A percentile compares a stretch with the other conserved stretches of the same genome.
These are phyloP conservation scores for Fusarium bulbicola DNA, from an alignment of 2,329 filamentous ascomycete genomes.

Conservation along the genomic window DNA sequence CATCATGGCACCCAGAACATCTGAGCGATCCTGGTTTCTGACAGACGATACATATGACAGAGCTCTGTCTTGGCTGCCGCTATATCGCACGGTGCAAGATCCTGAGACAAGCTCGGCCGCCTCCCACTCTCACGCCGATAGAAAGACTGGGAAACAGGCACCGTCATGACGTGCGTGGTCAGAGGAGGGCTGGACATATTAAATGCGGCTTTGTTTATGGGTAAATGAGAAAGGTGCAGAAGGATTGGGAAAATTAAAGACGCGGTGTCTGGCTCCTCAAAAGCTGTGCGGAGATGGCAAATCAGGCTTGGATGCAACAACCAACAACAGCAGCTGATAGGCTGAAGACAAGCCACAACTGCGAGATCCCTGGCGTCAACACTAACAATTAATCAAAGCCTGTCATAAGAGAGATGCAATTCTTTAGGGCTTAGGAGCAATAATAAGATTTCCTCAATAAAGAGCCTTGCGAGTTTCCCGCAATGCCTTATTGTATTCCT, in stretches of 20 bases:
- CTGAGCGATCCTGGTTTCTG: background rate
- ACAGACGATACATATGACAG: background rate
- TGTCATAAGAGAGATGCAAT: too few species aligned
- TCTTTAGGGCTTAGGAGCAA: too few species aligned
- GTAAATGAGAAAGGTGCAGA: background rate
- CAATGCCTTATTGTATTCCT: too few species aligned
- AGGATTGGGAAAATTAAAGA: rapidly evolving
- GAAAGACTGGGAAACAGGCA: rapidly evolving
- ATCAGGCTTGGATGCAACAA: too few species aligned
- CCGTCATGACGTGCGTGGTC: background rate
- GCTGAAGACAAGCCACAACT: too few species aligned
- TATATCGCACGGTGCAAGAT: background rate
- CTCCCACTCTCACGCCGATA: background rate
- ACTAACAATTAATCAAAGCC: too few species aligned
- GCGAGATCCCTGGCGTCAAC: rapidly evolving
- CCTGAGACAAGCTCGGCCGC: background rate
- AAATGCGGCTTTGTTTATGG: rapidly evolving
- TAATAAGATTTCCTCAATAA: too few species aligned
- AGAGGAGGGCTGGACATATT: rapidly evolving
- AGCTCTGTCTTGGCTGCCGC: background rate
- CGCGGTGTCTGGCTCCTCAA: background rate
- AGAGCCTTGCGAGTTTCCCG: too few species aligned
- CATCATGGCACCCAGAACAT: background rate
- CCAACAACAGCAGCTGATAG: too few species aligned
- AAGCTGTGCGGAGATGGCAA: rapidly evolving